These are phyloP conservation scores for Martiniozyma abietophila DNA, from an alignment of 805 yeast species.

Conservation along the genomic window DNA sequence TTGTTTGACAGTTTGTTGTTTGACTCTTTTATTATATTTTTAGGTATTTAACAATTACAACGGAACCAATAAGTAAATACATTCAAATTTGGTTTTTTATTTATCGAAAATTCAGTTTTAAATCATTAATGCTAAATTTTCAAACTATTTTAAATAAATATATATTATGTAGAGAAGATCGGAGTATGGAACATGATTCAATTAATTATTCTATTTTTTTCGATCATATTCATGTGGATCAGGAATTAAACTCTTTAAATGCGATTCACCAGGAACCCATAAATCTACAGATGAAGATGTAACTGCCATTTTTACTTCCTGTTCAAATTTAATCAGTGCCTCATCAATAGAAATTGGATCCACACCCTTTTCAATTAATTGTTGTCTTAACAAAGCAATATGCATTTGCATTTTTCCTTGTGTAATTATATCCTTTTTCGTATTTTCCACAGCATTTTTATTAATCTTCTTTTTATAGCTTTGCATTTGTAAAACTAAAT, in stretches of 20 bases:
- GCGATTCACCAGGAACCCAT: constrained; percentile 50
- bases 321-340: constrained; percentile 47
- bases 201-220: too few species aligned
- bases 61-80: too few species aligned
- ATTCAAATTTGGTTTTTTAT: too few species aligned
- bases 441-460: constrained; percentile 41
- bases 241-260: constrained; percentile 44
- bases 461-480: constrained; percentile 44
- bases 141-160: too few species aligned
- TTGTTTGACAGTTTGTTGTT: background rate
- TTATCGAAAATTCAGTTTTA: too few species aligned
- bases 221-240: constrained; percentile 52
- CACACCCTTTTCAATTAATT: constrained; percentile 44
- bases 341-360: constrained; percentile 49
- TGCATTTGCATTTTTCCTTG: constrained; percentile 59
- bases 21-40: background rate
- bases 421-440: constrained; percentile 36
- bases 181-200: too few species aligned
- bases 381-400: constrained; percentile 55
- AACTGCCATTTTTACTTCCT: constrained; percentile 46
- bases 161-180: too few species aligned
- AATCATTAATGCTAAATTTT: too few species aligned
- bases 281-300: constrained; percentile 47
- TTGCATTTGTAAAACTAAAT: constrained; percentile 39
- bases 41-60: too few species aligned